Evolutionary conservation across 257 asterid genomes (phyloP).

Genomic region (Phtheirospermum japonicum): DNA sequence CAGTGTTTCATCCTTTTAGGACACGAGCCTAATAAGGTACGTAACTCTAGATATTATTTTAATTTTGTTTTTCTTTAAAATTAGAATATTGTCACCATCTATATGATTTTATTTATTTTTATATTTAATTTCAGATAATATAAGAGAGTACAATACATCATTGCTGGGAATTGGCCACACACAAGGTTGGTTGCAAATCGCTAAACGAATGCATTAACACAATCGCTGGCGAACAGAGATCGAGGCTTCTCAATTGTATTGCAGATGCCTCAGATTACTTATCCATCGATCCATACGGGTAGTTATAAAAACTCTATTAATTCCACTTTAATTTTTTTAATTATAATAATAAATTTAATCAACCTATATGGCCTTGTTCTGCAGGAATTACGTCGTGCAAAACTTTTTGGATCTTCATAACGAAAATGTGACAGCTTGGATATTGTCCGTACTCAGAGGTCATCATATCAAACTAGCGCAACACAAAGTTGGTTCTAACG

Average conservation of each 20-base stretch:
- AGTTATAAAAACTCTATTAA: too few species aligned
- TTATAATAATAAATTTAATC: too few species aligned
- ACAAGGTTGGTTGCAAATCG: constrained; percentile 40
- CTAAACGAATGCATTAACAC: constrained; percentile 27
- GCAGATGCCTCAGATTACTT: constrained; percentile 30
- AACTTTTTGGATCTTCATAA: constrained; percentile 17
- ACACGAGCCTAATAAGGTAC: constrained; percentile 33
- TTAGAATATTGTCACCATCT: too few species aligned
- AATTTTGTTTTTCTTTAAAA: too few species aligned
- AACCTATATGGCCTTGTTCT: too few species aligned
- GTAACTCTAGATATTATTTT: too few species aligned
- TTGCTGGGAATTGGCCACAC: constrained; percentile 28
- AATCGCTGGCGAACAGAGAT: constrained; percentile 22
- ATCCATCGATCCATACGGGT: constrained; percentile 48
- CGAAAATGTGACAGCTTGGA: neutral
- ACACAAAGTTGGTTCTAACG: constrained; percentile 35
- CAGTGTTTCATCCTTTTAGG: constrained; percentile 30
- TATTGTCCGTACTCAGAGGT: constrained; percentile 13
- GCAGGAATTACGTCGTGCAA: constrained; percentile 56
- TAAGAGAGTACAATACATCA: constrained; percentile 14
- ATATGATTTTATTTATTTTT: neutral
- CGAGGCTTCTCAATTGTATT: constrained; percentile 28
- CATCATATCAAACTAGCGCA: constrained; percentile 29
- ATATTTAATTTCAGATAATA: constrained; percentile 25
- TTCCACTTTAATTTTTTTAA: too few species aligned